Evolutionary conservation across 805 yeast genomes (phyloP), one percentile per base, ranked within the genome.

Genomic region (Starmera amethionina): DNA sequence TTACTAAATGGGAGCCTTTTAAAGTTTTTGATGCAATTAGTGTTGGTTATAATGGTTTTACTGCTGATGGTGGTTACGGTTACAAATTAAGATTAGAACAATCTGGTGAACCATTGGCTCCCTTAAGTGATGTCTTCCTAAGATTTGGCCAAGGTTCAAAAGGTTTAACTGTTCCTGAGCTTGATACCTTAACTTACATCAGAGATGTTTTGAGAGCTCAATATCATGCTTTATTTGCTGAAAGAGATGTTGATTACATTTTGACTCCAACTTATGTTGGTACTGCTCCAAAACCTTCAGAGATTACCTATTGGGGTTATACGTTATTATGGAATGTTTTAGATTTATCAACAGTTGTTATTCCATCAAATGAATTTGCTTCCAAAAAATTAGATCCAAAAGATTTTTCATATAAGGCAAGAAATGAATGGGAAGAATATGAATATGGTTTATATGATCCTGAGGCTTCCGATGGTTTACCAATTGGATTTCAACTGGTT

Each of bases 251-350:
- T 37, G 89, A 83, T 52, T 74, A 79, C 51, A 68, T 83, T 43
- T 59, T 83, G 35, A 72, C 82, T 39, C 89, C 90, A 44, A 72
- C 78, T 7, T 77, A 79, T 58, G 73, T 72, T 41, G 80, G 81
- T 46, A 79, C 77, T 38, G 86, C 93, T n/a, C 85, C 87, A 35
- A 70, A 69, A 40, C 75, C 82, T 18, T 74, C 72, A 37, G 67
- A 70, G 39, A 71, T 81, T 7, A 74, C 72, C 56, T 81, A 81
- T 60, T 84, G 93, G 89, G 82, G 89, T 4, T 84, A 84, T 65
- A 82, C 90, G 6, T 63, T 87, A 3, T 67, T 81, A 46, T 84
- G 77, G 74, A 83, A 83, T 61, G 54, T 82, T 42, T 59, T 82
- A 46, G 94, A 84, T 58, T 67, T 75, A 52, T 88, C 94, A 34